phyloP scores from a whole-genome alignment of 352 stramenopile species.

The Globisporangium recalcitrans region DNA sequence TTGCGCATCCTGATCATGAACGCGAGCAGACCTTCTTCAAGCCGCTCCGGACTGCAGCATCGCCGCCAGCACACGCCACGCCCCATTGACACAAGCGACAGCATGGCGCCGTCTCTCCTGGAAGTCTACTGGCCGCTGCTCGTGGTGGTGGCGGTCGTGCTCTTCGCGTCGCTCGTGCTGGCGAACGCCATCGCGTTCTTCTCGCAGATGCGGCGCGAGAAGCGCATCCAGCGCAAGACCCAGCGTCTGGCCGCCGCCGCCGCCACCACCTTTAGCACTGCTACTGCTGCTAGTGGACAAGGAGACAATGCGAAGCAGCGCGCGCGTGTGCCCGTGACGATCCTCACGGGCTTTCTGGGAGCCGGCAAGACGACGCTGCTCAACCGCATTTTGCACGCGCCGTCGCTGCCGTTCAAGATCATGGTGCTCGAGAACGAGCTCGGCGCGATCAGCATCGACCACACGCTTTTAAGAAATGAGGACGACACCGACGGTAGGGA shows the following conservation, averaged over 20 bases:
- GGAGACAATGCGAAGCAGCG: not conserved
- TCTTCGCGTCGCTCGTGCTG: constrained; percentile 46
- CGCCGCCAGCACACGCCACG: not conserved
- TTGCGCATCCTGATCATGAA: not conserved
- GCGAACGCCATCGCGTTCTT: constrained; percentile 64
- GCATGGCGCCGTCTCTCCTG: constrained; percentile 21
- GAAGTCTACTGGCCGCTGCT: constrained; percentile 21
- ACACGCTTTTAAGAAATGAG: constrained; percentile 35
- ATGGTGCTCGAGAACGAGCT: constrained; percentile 93
- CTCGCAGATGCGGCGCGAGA: constrained; percentile 54
- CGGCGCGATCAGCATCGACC: constrained; percentile 65
- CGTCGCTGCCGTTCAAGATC: constrained; percentile 88
- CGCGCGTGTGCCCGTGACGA: constrained; percentile 76
- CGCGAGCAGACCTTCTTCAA: not conserved
- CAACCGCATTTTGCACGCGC: constrained; percentile 90
- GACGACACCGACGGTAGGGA: constrained; percentile 14
- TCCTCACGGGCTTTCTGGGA: constrained; percentile 94
- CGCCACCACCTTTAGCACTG: not conserved
- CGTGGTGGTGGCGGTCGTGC: constrained; percentile 21
- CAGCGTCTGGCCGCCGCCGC: constrained; percentile 22
- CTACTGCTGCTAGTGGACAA: constrained; percentile 9
- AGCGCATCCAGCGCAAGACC: constrained; percentile 60
- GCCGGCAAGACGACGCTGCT: constrained; percentile 96
- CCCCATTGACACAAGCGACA: too few relatives aligned
- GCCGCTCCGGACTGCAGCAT: constrained; percentile 2